Base-by-base conservation (phyloP, 2,329 filamentous ascomycete species). In the Venturia pyrina region DNA sequence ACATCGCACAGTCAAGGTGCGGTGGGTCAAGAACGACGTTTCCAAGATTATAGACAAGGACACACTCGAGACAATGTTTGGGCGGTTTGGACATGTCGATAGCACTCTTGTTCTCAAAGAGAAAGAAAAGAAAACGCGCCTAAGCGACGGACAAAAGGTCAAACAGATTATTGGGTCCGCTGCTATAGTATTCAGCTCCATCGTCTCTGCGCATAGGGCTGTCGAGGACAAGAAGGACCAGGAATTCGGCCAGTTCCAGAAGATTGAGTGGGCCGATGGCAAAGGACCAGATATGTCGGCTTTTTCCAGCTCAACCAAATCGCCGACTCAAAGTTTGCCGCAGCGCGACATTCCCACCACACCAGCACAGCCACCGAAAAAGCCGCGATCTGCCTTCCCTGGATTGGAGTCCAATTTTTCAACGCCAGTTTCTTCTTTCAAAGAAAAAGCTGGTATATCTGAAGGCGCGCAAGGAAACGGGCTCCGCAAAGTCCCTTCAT, bases 1-100 rank as follows among this genome's bases (percentile, higher is more conserved):
- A 59, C 82, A 87, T 66, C 80, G 85, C 34, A 82, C 83, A 6
- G 75, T 87, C 68, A 86, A 84, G 70, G 76, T 86, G 15, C 81
- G 83, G 7, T 87, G 83, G 78, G 70, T 78, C 50, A 57, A 53
- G 10, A 75, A 81, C 34, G 80, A 84, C 67, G 81, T 78, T 19
- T 74, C 73, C 0, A 71, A 77, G 7, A 72, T 69, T 1, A 75
- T 85, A 66, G 81, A 82, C 69, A 79, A 80, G 64, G 78, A 81
- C 1, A 73, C 75, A 11, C 69, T 87, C 13, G 71, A 70, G 10
- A 69, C 72, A 7, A 74, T 83, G 17, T 87, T 87, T 71, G 73
- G 75, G 1, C 74, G 76, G 19, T 86, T 85, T 69, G 85, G 85
- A n/a, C 78, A 79, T 59, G 77, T 87, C 15, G 83, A 87, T 68